phyloP scores from a whole-genome alignment of 2,329 filamentous ascomycete genomes.

The Leptodontidium sp. region DNA sequence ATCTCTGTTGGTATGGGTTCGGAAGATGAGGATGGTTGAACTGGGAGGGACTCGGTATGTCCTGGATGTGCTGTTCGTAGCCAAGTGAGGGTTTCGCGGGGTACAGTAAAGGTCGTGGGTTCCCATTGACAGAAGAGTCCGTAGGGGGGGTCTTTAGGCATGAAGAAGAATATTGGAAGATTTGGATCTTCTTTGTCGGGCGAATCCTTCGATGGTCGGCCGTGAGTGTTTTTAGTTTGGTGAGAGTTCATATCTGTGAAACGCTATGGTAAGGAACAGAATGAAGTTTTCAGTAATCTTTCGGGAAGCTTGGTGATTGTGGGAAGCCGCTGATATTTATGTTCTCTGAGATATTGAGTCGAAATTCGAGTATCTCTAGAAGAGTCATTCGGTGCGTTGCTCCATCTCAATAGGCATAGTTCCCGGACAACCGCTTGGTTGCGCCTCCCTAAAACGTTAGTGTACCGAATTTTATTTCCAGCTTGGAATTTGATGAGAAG shows the following conservation, averaged over 20 bases:
- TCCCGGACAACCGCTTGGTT: neutral
- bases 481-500: neutral
- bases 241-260: constrained; percentile 15
- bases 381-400: constrained; percentile 15
- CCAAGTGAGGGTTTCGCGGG: constrained; percentile 42
- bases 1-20: constrained; percentile 36
- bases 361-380: neutral
- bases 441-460: constrained; percentile 4
- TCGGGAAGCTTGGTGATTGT: neutral
- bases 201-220: neutral
- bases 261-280: neutral
- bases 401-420: neutral
- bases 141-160: constrained; percentile 41
- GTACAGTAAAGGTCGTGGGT: constrained; percentile 44
- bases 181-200: constrained; percentile 3
- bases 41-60: neutral
- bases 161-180: constrained; percentile 46
- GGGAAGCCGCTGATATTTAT: neutral
- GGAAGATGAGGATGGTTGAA: constrained; percentile 16
- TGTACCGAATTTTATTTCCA: neutral
- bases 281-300: neutral
- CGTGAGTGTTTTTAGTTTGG: constrained; percentile 11
- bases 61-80: constrained; percentile 41
- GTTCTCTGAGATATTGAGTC: neutral
- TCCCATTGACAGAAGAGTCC: constrained; percentile 51